A percentile compares a stretch with the other conserved stretches of the same genome.
Evolutionary conservation across 2,329 filamentous ascomycete genomes (phyloP).

Genomic region (Monosporascus sp.): DNA sequence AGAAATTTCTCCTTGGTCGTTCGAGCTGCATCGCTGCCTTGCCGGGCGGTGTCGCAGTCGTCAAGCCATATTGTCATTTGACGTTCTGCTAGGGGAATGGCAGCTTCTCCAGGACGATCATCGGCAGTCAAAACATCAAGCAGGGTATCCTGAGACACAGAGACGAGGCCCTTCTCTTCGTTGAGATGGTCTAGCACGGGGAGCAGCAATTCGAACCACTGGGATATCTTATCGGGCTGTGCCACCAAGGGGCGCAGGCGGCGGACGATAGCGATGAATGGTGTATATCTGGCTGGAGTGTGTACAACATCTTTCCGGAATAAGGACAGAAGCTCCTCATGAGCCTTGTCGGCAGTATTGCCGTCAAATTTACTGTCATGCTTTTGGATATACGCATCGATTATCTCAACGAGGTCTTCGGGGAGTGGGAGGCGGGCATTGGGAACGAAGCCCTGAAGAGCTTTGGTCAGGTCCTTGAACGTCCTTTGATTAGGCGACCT

Average conservation of each 20-base stretch:
- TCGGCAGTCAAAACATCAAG: constrained; percentile 60
- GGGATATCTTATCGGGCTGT: constrained; percentile 55
- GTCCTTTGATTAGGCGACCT: constrained; percentile 32
- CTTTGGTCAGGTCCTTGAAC: constrained; percentile 57
- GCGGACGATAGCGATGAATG: constrained; percentile 65
- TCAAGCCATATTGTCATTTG: constrained; percentile 54
- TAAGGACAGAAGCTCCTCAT: constrained; percentile 64
- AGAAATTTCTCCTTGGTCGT: constrained; percentile 45
- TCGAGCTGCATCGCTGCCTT: constrained; percentile 29
- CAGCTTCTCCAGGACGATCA: constrained; percentile 45
- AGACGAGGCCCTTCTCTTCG: constrained; percentile 57
- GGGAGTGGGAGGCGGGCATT: constrained; percentile 56
- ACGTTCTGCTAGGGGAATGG: constrained; percentile 37
- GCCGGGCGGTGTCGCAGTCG: constrained; percentile 30
- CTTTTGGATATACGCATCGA: constrained; percentile 63
- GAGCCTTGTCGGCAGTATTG: constrained; percentile 60
- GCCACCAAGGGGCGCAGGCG: constrained; percentile 59
- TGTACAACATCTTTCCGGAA: constrained; percentile 60
- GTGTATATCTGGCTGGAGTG: constrained; percentile 49
- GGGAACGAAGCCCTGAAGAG: constrained; percentile 46
- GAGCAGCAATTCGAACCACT: constrained; percentile 67
- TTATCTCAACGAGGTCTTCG: constrained; percentile 54
- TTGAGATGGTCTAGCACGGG: constrained; percentile 50
- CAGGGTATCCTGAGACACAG: constrained; percentile 60
- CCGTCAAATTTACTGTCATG: constrained; percentile 62